Evolutionary conservation across 2,329 filamentous ascomycete genomes (phyloP).

Genomic region (Talaromyces marneffei): DNA sequence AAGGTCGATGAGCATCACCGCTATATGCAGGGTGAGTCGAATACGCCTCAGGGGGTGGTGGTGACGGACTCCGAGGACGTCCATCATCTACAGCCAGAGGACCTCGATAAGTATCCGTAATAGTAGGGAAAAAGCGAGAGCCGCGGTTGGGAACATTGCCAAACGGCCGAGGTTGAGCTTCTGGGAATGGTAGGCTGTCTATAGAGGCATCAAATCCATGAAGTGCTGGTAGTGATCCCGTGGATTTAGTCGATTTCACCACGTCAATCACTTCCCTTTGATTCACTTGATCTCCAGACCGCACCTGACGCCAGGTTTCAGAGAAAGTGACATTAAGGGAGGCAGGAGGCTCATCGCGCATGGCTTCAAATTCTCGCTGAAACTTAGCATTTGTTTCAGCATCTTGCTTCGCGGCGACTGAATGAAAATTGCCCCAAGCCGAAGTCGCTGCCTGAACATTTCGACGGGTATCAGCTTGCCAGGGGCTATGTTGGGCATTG

Average conservation of each 20-base stretch:
- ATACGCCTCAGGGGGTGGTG: conserved; percentile 54
- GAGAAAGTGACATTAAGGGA: conserved; percentile 35
- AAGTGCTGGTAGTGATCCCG: conserved; percentile 26
- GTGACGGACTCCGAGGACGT: conserved; percentile 39
- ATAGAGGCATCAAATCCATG: conserved; percentile 34
- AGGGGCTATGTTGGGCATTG: conserved; percentile 28
- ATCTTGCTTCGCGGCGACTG: conserved; percentile 35
- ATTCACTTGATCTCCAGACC: conserved; percentile 35
- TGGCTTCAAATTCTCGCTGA: conserved; percentile 35
- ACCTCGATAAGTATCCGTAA: conserved; percentile 32
- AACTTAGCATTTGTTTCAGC: conserved; percentile 37
- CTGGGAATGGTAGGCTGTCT: conserved; percentile 31
- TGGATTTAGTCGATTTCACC: conserved; percentile 27
- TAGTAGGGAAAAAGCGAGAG: conserved; percentile 46
- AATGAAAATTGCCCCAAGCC: conserved; percentile 43
- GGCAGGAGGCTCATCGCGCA: conserved; percentile 33
- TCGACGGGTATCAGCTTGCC: conserved; percentile 27
- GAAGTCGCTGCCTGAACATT: conserved; percentile 23
- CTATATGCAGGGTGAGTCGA: conserved; percentile 53
- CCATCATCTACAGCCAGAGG: conserved; percentile 27
- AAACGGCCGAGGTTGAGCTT: conserved; percentile 30
- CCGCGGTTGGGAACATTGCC: conserved; percentile 35
- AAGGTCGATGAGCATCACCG: conserved; percentile 45
- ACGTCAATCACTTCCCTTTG: conserved; percentile 36
- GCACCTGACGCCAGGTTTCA: conserved; percentile 45